Base-by-base conservation (phyloP, 305 asterid species). In the Rubia tinctorum region DNA sequence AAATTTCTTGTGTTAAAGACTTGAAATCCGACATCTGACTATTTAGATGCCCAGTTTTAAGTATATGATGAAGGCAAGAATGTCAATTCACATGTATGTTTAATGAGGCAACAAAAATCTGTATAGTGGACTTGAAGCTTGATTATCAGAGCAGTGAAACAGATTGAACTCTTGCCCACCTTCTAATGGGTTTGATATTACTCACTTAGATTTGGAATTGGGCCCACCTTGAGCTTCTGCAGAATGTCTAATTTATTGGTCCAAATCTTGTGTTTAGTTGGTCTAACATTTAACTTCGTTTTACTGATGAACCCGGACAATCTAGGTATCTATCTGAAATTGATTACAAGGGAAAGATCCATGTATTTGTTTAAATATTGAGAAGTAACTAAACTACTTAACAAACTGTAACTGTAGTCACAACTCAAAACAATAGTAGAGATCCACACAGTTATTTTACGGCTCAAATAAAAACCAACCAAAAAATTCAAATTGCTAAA, bases 171-270 rank as follows among this genome's bases (percentile, higher is more conserved):
- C 51, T 66, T 9, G 4, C 3, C 14, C 51, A 42, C 53, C 53
- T 40, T 66, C 17, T 12, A n/a, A 34, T 66, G 40, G 70, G 34
- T 42, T 66, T 45, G 12, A 18, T 13, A n/a, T 12, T 20, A 40
- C 70, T 18, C 70, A 20, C 4, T 39, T 4, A 27, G 53, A 9
- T 42, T 66, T 18, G 37, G 37, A 34, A 34, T 34, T 34, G 25
- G 3, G 17, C 69, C 69, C 69, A 17, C 17, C 49, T 65, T 40
- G 71, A 9, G 34, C 55, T 66, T 66, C 71, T 42, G 71, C 22
- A 42, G 14, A 18, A 14, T 66, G n/a, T 20, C 71, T 25, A n/a
- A 6, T 17, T 22, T 66, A 23, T 66, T 66, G 30, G 53, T 66
- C 27, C 47, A 20, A 34, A 42, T 47, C 6, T 66, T 8, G 5